These are phyloP conservation scores for Calonectria pteridis DNA, from an alignment of 2,329 filamentous ascomycete species.

Conservation along the genomic window DNA sequence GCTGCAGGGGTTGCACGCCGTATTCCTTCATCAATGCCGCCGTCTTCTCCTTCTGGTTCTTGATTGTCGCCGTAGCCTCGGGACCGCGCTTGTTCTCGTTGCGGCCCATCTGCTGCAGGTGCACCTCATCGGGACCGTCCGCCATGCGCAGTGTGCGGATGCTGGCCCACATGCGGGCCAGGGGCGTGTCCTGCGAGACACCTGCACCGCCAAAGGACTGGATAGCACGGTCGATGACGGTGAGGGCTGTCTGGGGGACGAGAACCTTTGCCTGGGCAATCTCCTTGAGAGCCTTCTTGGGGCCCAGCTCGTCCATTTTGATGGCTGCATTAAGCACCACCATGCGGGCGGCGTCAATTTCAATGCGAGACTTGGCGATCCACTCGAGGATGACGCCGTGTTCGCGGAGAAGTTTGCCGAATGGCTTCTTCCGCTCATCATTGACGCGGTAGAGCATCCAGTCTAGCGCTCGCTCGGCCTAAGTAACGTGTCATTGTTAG, in stretches of 20 bases:
- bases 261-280: constrained; percentile 97
- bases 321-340: constrained; percentile 94
- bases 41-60: constrained; percentile 73
- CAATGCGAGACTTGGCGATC: constrained; percentile 90
- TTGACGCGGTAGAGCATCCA: constrained; percentile 97
- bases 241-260: constrained; percentile 83
- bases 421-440: constrained; percentile 90
- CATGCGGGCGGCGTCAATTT: constrained; percentile 92
- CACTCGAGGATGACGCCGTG: constrained; percentile 97
- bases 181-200: constrained; percentile 92
- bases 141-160: constrained; percentile 87
- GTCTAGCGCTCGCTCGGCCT: constrained; percentile 90
- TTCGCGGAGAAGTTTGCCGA: constrained; percentile 86
- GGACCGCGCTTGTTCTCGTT: constrained; percentile 82
- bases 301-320: constrained; percentile 90
- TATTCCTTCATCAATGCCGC: constrained; percentile 75
- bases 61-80: constrained; percentile 71
- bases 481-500: constrained; percentile 16
- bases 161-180: constrained; percentile 85
- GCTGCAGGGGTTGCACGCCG: constrained; percentile 58
- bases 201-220: constrained; percentile 93
- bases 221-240: constrained; percentile 93
- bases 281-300: constrained; percentile 91
- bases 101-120: constrained; percentile 82
- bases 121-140: constrained; percentile 97